A percentile compares a stretch with the other conserved stretches of the same genome.
Conservation (phyloP, 2,329 filamentous ascomycete species). For the Periconia macrospinosa region DNA sequence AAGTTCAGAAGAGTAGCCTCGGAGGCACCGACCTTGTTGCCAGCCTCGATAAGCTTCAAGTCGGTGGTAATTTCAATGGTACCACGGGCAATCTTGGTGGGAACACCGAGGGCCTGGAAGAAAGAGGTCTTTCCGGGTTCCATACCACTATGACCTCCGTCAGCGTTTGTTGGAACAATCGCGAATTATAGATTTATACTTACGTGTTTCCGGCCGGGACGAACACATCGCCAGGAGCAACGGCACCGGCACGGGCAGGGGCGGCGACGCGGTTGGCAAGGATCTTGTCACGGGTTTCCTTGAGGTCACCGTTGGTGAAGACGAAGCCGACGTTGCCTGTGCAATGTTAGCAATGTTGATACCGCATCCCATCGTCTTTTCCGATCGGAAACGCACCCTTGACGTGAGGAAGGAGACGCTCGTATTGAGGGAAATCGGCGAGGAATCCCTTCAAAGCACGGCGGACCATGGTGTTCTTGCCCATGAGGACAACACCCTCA, state of each 20-base stretch:
- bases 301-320: conserved; percentile 98
- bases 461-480: conserved; percentile 99
- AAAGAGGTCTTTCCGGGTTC: conserved; percentile 99
- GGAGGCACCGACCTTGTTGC: conserved; percentile 93
- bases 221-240: conserved; percentile 92
- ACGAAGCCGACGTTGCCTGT: conserved; percentile 91
- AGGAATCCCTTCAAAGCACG: conserved; percentile 97
- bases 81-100: conserved; percentile 99
- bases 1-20: conserved; percentile 99
- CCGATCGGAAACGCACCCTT: conserved; percentile 59
- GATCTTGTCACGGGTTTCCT: conserved; percentile 90
- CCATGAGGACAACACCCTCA: conserved; percentile 95
- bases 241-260: conserved; percentile 94
- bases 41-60: conserved; percentile 94
- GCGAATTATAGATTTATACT: conserved; percentile 9
- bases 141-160: conserved; percentile 67
- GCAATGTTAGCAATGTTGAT: conserved; percentile 17
- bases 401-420: conserved; percentile 93
- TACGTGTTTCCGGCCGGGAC: conserved; percentile 93
- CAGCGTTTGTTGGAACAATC: conserved; percentile 8
- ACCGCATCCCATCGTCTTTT: background rate
- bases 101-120: conserved; percentile 99
- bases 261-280: conserved; percentile 96
- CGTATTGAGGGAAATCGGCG: conserved; percentile 89
- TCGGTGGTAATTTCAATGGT: conserved; percentile 99